Evolutionary conservation across 768 basidiomycete genomes (phyloP), one percentile per base, ranked within the genome.

Genomic region (Serendipita sp.): DNA sequence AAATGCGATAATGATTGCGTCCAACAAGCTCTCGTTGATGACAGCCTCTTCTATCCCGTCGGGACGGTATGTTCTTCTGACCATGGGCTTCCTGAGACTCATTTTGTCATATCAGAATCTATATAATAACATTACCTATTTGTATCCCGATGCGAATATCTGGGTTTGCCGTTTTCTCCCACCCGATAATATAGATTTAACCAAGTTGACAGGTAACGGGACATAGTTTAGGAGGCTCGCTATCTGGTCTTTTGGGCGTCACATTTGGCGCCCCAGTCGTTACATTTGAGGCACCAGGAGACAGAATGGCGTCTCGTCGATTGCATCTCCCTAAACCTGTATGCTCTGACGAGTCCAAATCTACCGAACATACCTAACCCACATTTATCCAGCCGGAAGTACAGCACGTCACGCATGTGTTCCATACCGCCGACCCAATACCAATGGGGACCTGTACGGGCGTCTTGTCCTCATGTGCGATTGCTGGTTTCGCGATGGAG

Each of bases 211-310:
- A 23, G 23, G 23, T 23, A 23, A 28, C 65, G 73, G 78, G 79
- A 0, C 89, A 90, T 71, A 89, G 91, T 34, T 79, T 97, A 11
- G 95, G 95, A 15, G 95, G 95, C 0, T 78, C 88, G 0, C 74
- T 98, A 18, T 85, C 93, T 1, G 83, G 91, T 0, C 80, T 98
- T 3, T 76, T 97, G 5, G 92, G 90, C 0, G 78, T 83, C 2
- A 93, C 95, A 0, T 98, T 97, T 70, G 95, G 95, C n/a, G 84
- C 78, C 2, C 95, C 95, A 0, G 88, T 88, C 15, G 89, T 99
- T 10, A 82, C 91, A 0, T 94, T 95, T 70, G 92, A 96, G 76
- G 81, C 91, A 0, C 91, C 91, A 0, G 92, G 91, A 13, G 95
- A 97, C 68, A 83, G 77, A 70, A 77, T 92, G 68, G 88, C 94